phyloP scores from a whole-genome alignment of 176 grass and related monocot genomes.

The Aegilops longissima region DNA sequence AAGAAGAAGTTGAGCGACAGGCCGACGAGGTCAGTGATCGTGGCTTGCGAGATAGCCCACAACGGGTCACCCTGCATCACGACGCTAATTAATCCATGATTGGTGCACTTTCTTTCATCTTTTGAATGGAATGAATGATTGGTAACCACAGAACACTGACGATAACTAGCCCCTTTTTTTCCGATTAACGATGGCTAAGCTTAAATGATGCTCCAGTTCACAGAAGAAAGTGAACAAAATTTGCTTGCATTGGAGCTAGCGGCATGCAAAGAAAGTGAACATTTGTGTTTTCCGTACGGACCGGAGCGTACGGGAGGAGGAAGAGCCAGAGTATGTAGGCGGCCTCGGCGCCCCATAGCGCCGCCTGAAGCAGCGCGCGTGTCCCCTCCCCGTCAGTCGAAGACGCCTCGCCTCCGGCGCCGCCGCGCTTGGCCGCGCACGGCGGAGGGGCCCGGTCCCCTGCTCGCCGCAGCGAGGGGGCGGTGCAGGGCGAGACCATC shows the following conservation, averaged over 20 bases:
- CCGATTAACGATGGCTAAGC: background rate
- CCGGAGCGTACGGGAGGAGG: conserved; percentile 88
- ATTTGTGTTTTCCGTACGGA: conserved; percentile 13
- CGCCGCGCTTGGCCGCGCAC: conserved; percentile 38
- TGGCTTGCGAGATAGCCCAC: conserved; percentile 71
- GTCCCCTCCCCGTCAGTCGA: conserved; percentile 9
- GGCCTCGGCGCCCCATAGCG: conserved; percentile 68
- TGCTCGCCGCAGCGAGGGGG: background rate
- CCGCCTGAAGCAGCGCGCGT: conserved; percentile 34
- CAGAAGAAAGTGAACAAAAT: background rate
- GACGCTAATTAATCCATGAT: background rate
- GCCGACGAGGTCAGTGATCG: conserved; percentile 66
- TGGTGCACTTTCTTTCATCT: background rate
- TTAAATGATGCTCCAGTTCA: background rate
- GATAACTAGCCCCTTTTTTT: no score
- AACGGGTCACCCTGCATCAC: conserved; percentile 73
- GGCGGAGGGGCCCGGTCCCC: background rate
- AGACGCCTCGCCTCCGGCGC: background rate
- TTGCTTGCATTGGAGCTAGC: background rate
- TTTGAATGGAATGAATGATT: background rate
- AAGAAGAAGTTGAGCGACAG: conserved; percentile 97
- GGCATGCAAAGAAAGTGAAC: background rate
- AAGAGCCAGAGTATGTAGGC: conserved; percentile 90
- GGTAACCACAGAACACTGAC: background rate
- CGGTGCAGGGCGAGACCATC: background rate